These are phyloP conservation scores for Cercis canadensis DNA, from an alignment of 306 rosid genomes.

Conservation along the genomic window DNA sequence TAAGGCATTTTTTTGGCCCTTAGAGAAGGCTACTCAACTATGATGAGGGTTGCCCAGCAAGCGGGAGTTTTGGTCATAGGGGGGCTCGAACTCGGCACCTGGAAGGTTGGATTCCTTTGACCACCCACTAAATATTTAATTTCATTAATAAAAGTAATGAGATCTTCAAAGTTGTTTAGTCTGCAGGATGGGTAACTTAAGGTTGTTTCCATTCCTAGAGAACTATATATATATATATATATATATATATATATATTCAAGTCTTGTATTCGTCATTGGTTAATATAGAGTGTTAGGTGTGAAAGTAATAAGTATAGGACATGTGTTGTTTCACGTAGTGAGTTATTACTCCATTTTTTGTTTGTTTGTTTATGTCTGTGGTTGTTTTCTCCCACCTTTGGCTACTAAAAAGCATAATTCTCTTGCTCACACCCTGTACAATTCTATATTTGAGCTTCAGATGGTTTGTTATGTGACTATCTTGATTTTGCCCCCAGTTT, in stretches of 20 bases:
- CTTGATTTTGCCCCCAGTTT: conserved; percentile 12
- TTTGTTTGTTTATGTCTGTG: too few species aligned
- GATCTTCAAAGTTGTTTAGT: background rate
- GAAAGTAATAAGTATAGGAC: conserved; percentile 21
- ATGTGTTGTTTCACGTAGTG: conserved; percentile 27
- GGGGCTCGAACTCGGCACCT: too few species aligned
- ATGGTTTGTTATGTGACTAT: background rate
- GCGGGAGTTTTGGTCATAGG: too few species aligned
- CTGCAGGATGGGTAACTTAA: conserved; percentile 16
- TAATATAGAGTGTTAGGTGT: background rate
- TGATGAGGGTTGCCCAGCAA: background rate
- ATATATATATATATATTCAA: background rate
- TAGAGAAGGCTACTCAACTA: background rate
- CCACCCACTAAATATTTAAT: conserved; percentile 24
- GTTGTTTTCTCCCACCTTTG: background rate
- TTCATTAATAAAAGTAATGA: too few species aligned
- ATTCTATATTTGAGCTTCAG: background rate
- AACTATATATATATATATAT: background rate
- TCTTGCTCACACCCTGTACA: conserved; percentile 10
- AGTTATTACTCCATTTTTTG: background rate
- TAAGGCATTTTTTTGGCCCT: too few species aligned
- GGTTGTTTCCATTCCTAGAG: background rate
- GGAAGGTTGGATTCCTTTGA: too few species aligned
- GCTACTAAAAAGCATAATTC: background rate
- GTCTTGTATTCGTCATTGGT: background rate